Conservation (phyloP, 306 rosid species). For the Pterocarpus macrocarpus region DNA sequence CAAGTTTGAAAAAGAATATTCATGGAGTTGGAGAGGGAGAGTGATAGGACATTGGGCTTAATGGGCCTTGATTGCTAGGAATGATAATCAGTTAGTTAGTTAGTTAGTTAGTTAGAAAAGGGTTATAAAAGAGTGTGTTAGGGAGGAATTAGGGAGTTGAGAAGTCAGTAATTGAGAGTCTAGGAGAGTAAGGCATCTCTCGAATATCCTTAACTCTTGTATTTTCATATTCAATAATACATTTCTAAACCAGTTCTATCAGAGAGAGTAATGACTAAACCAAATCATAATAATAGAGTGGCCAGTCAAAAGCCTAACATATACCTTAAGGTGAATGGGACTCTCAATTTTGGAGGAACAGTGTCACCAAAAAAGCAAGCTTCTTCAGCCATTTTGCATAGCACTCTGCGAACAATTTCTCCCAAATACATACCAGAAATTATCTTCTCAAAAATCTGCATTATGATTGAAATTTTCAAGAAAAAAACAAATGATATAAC, state of each 20-base stretch:
- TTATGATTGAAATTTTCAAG: constrained; percentile 5
- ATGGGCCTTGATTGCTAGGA: no score
- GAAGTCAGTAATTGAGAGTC: no score
- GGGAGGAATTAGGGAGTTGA: no score
- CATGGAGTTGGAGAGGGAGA: background rate
- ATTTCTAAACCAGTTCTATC: no score
- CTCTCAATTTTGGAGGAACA: constrained; percentile 73
- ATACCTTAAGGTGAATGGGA: constrained; percentile 77
- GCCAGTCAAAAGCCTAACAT: background rate
- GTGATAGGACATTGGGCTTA: no score
- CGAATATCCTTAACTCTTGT: no score
- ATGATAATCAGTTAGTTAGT: no score
- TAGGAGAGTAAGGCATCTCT: no score
- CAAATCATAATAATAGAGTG: constrained; percentile 3
- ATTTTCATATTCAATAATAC: no score
- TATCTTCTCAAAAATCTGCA: constrained; percentile 87
- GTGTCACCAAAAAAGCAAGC: constrained; percentile 77
- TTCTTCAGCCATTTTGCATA: constrained; percentile 86
- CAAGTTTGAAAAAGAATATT: background rate
- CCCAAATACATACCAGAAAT: constrained; percentile 94
- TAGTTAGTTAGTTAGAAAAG: no score
- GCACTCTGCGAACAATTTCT: constrained; percentile 81
- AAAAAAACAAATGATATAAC: background rate
- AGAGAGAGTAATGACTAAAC: constrained; percentile 4
- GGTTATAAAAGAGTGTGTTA: no score